Evolutionary conservation across 1,139 yeast species (phyloP), one percentile per base, ranked within the genome.

Genomic region (Zygoascus hellenicus): DNA sequence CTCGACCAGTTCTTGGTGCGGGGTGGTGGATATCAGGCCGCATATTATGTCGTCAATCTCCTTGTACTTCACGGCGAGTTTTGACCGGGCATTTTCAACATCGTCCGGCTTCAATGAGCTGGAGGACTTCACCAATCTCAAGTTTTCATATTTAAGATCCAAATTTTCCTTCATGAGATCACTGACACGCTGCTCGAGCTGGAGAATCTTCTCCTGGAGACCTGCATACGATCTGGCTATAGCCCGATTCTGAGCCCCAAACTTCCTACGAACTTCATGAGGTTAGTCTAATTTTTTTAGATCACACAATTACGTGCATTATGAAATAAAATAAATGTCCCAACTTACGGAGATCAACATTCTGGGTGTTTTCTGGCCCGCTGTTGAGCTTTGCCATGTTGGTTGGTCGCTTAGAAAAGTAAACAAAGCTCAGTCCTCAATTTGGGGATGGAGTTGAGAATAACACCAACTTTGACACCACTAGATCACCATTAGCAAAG

Each of bases 171-270:
- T 50, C 38, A 54, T 49, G 10, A 58, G 49, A 35, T 55, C 54
- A 36, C 50, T 53, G 34, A 49, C 46, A 29, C 48, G 49, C 10
- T 48, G 43, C 43, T 60, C 63, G 47, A 57, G 42, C 42, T 50
- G 54, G 33, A 53, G 44, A 32, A 59, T 51, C 46, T 51, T 56
- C 15, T 56, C 55, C 42, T 55, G 56, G 9, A 59, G 48, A 2
- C 53, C 49, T 4, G 61, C 54, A 39, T 58, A 58, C 9, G 61
- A 51, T 40, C 53, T 53, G 5, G 64, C 65, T 30, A 59, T 50
- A 6, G 58, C 55, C 36, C 59, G 42, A 45, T 60, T 61, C 45
- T 61, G 64, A 13, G 57, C 53, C 11, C 53, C 55, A 31, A 56
- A 53, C 34, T 54, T 52, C 22, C 56, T 50, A 9, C 59, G 54